A percentile compares a stretch with the other conserved stretches of the same genome.
phyloP scores from a whole-genome alignment of 805 yeast species.

The Schizosaccharomyces japonicus region DNA sequence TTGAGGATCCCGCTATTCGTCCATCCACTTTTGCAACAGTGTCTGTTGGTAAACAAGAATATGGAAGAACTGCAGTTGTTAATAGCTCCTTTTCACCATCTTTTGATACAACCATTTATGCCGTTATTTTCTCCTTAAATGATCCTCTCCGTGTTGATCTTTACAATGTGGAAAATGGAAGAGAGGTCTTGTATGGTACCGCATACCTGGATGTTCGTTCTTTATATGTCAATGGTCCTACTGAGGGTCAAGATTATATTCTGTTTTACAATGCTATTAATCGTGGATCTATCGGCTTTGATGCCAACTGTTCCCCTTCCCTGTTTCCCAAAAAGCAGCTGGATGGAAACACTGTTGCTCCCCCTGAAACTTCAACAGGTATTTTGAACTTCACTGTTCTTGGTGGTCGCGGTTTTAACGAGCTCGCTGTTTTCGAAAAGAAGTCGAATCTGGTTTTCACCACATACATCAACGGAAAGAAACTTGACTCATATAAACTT shows the following conservation, averaged over 20 bases:
- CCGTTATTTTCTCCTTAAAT: constrained; percentile 49
- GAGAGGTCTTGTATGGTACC: constrained; percentile 61
- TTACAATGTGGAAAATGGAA: constrained; percentile 53
- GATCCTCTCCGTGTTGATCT: constrained; percentile 60
- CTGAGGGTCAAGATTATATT: constrained; percentile 27
- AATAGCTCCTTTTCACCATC: constrained; percentile 45
- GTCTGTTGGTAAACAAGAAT: constrained; percentile 23
- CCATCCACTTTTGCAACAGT: constrained; percentile 72
- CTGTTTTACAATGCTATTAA: constrained; percentile 64
- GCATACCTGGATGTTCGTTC: constrained; percentile 50
- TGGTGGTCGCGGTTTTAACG: constrained; percentile 32
- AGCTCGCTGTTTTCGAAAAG: background rate
- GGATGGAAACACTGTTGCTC: constrained; percentile 65
- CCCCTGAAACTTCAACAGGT: constrained; percentile 89
- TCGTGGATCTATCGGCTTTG: constrained; percentile 51
- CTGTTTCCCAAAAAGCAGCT: constrained; percentile 27
- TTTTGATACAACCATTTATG: constrained; percentile 59
- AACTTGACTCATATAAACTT: background rate
- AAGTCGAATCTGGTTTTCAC: background rate
- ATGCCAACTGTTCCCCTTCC: constrained; percentile 55
- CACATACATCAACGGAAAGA: background rate
- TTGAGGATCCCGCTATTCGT: constrained; percentile 47
- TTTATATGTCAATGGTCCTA: constrained; percentile 26
- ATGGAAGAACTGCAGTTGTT: constrained; percentile 47
- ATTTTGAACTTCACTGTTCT: constrained; percentile 43